Conservation (phyloP, 768 basidiomycete genomes). For the Suillus subluteus region DNA sequence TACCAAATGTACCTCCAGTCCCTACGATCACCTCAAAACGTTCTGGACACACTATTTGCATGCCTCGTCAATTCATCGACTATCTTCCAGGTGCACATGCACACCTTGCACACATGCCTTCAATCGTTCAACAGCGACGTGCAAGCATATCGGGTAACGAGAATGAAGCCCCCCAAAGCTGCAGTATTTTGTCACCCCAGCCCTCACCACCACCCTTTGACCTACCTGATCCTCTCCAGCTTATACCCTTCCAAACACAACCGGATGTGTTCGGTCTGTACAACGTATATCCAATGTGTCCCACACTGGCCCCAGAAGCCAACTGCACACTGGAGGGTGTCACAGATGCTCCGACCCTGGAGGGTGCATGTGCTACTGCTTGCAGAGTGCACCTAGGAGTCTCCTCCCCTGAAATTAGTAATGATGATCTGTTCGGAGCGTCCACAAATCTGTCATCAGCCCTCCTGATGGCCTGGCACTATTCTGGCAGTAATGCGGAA, state of each 20-base stretch:
- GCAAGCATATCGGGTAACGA: neutral
- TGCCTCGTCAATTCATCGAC: conserved; percentile 3
- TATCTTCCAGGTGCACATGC: conserved; percentile 6
- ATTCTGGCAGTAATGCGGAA: conserved; percentile 30
- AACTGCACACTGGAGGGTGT: conserved; percentile 5
- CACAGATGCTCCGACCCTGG: conserved; percentile 7
- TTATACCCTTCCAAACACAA: conserved; percentile 6
- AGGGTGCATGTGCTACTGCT: neutral
- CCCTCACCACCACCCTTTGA: neutral
- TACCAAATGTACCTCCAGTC: neutral
- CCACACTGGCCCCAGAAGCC: conserved; percentile 1
- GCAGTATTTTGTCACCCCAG: neutral
- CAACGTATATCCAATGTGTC: neutral
- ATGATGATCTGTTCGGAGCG: conserved; percentile 16
- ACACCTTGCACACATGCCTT: conserved; percentile 12
- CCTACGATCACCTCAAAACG: neutral
- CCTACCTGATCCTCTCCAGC: neutral
- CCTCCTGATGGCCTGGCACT: conserved; percentile 37
- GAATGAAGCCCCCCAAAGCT: neutral
- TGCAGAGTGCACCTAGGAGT: neutral
- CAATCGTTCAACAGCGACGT: neutral
- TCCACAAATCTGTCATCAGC: conserved; percentile 28
- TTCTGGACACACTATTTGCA: conserved; percentile 2
- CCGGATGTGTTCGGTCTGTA: conserved; percentile 7
- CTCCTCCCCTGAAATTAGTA: neutral